phyloP scores from a whole-genome alignment of 768 basidiomycete genomes.

The Rhizopogon roseolus region DNA sequence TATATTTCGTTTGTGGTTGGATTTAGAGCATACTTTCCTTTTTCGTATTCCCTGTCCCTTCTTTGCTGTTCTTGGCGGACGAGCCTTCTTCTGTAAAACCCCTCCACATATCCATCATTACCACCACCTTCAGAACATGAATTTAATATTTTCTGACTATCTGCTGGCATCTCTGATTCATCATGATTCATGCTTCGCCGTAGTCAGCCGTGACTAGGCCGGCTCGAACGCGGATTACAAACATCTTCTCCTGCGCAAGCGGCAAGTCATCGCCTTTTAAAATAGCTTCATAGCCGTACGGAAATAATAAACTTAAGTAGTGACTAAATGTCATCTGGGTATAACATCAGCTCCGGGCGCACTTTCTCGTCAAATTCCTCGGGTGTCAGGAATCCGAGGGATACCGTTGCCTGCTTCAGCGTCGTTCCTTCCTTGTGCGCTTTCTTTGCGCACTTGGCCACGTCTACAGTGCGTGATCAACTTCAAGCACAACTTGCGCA shows the following conservation, averaged over 20 bases:
- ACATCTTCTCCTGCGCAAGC: not conserved
- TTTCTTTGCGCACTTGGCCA: constrained; percentile 98
- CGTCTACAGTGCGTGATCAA: constrained; percentile 50
- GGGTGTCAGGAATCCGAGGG: constrained; percentile 77
- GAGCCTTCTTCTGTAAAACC: constrained; percentile 4
- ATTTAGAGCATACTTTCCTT: constrained; percentile 27
- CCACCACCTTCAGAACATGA: not conserved
- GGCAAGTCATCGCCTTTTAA: not conserved
- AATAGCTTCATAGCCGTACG: not conserved
- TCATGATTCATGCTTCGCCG: too few relatives aligned
- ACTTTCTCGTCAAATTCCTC: constrained; percentile 96
- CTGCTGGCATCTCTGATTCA: too few relatives aligned
- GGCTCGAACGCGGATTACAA: not conserved
- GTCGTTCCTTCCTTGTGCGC: constrained; percentile 99
- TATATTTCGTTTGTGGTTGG: constrained; percentile 29
- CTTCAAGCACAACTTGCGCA: not conserved
- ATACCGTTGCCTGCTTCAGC: constrained; percentile 89
- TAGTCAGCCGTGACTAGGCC: not conserved
- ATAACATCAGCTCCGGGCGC: constrained; percentile 85
- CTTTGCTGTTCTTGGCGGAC: constrained; percentile 22
- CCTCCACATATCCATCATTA: not conserved
- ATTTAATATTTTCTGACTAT: not conserved
- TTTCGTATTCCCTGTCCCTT: constrained; percentile 20
- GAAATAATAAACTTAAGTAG: too few relatives aligned
- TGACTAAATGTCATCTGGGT: constrained; percentile 50